These are phyloP conservation scores for Sphagnum tenellum DNA, from an alignment of 225 moss, liverwort and hornwort species.

Conservation along the genomic window DNA sequence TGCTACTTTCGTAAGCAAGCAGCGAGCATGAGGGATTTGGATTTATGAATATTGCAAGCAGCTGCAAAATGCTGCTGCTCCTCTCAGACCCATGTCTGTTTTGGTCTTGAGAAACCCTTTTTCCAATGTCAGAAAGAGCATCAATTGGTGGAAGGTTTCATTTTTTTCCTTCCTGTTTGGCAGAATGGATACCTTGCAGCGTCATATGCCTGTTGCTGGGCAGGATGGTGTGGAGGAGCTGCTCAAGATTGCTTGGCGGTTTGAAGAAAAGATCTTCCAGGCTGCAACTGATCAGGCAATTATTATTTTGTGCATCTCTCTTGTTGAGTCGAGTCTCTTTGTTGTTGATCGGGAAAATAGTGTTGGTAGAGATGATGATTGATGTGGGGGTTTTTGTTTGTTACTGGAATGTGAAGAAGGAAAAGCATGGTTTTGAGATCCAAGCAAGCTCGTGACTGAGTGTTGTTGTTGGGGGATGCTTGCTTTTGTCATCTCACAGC, in stretches of 20 bases:
- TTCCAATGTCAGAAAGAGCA: too few relatives aligned
- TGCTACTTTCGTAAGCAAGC: too few relatives aligned
- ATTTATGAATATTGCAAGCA: too few relatives aligned
- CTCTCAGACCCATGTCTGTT: background rate
- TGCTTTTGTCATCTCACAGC: conserved; percentile 19
- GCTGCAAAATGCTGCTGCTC: too few relatives aligned
- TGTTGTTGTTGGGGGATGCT: background rate
- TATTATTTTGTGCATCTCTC: background rate
- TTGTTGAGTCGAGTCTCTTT: too few relatives aligned
- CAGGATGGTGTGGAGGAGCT: conserved; percentile 41
- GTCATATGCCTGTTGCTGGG: conserved; percentile 35
- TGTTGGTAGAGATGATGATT: too few relatives aligned
- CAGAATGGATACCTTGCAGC: conserved; percentile 57
- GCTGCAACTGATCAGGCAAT: conserved; percentile 49
- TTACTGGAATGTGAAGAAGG: background rate
- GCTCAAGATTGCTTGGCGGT: conserved; percentile 49
- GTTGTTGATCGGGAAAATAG: too few relatives aligned
- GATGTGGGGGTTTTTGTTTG: background rate
- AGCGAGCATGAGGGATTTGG: too few relatives aligned
- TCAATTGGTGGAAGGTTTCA: background rate
- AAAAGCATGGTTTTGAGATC: background rate
- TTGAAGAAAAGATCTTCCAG: conserved; percentile 62
- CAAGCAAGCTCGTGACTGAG: background rate
- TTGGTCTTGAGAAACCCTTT: too few relatives aligned
- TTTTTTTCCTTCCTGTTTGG: conserved; percentile 1